Percentiles rank a stretch among this genome's conserved stretches.
Evolutionary conservation across 139 green algal species (phyloP).

Genomic region (Marvania coccoides): DNA sequence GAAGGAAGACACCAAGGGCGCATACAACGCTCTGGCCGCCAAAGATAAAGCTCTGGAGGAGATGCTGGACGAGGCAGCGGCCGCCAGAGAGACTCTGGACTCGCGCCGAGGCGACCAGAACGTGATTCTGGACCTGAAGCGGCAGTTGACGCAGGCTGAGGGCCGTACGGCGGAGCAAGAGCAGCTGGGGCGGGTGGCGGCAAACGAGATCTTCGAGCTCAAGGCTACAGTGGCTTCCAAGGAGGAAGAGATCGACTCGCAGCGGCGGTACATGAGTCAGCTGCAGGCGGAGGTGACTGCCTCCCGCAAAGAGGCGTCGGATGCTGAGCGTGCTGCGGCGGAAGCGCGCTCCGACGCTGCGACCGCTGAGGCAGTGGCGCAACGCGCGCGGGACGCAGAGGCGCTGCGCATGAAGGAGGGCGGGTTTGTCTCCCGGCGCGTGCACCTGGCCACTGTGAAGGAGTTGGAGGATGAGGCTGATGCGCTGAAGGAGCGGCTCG

Average conservation of each 20-base stretch:
- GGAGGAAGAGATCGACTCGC: neutral
- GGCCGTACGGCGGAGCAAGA: constrained; percentile 1
- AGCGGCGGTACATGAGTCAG: neutral
- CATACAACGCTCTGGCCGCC: constrained; percentile 1
- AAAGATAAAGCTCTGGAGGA: constrained; percentile 30
- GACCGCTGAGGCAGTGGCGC: neutral
- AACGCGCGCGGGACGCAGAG: neutral
- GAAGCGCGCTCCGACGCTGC: neutral
- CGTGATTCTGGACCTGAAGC: constrained; percentile 21
- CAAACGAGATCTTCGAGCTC: neutral
- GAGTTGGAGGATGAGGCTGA: constrained; percentile 10
- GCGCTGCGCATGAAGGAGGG: neutral
- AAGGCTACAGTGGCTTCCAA: constrained; percentile 3
- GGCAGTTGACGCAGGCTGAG: constrained; percentile 16
- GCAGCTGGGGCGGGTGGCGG: constrained; percentile 1
- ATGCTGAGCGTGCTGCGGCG: neutral
- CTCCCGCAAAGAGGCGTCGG: neutral
- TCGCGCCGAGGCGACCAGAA: constrained; percentile 13
- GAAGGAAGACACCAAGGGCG: constrained; percentile 23
- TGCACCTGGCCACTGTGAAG: neutral
- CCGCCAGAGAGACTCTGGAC: neutral
- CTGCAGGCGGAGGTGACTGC: neutral
- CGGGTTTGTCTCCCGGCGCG: neutral
- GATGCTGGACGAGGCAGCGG: neutral
- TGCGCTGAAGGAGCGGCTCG: constrained; percentile 12